Evolutionary conservation across 225 moss, liverwort and hornwort species (phyloP), one percentile per base, ranked within the genome.

Genomic region (Ulota crispa): DNA sequence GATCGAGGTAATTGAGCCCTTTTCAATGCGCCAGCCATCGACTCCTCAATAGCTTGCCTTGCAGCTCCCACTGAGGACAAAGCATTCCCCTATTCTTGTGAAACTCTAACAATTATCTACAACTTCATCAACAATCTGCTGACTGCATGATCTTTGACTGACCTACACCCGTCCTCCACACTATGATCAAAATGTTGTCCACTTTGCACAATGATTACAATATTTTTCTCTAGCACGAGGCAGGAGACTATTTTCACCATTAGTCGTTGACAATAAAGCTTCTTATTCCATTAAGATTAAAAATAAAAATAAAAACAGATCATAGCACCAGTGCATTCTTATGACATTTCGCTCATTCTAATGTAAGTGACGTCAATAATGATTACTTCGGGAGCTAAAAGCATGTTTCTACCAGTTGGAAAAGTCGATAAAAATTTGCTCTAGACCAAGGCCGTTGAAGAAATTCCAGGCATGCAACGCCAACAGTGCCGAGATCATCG

Each of bases 1-100:
- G 84, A 88, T 74, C 94, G 93, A 80, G 90, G 68, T 73, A 86
- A 59, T 68, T 80, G 78, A 79, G 93, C 91, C 81, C 86, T 84
- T 82, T 78, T 87, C 78, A 99, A 78, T 32, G 89, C 98, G 39
- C 89, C 91, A 74, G 94, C 94, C 85, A 99, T 96, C 61, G 94
- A 89, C 64, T 89, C 75, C 84, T 94, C 94, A 66, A 99, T 87
- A 24, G 92, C 93, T 78, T 82, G 80, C 87, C 90, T 89, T 61
- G 96, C 93, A 75, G 84, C 84, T 77, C 85, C 86, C 84, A 91
- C 98, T 95, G 86, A 73, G 42, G 47, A 79, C 11, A 63, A 63
- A 77, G 83, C 12, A 75, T 30, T 52, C 56, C 73, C 61, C 69
- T 72, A 34, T 59, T 13, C 73, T 59, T 39, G 67, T 85, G 55